Evolutionary conservation across 2,329 filamentous ascomycete genomes (phyloP), one percentile per base, ranked within the genome.

Genomic region (Diaporthe batatas): DNA sequence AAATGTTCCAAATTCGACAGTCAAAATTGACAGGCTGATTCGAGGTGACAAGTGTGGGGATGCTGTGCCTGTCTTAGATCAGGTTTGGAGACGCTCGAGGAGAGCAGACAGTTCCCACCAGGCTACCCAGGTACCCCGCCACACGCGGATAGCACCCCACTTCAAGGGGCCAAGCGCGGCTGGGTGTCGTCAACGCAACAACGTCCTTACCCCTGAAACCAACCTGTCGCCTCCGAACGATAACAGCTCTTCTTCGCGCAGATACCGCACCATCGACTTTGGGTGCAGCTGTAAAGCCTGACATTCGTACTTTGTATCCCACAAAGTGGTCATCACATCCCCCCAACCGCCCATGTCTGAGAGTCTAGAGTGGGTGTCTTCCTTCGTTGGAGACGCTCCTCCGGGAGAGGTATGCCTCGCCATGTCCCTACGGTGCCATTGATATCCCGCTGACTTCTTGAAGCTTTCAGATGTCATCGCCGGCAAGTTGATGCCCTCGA

Each of bases 301-400:
- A 36, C 21, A 69, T 44, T 29, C 53, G 2, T 14, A 53, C 49
- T 25, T n/a, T 18, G 23, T 32, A 16, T 21, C 25, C 16, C 25
- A 44, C 39, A 25, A 12, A 44, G n/a, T 51, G 34, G 55, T 21
- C 14, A 16, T 25, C 23, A 14, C 18, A 23, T 23, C 6, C 21
- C 54, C 29, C 59, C 34, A 29, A 29, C 49, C 49, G 16, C 55
- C 71, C 57, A 82, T 83, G 78, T 79, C 85, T 23, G 80, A 81
- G 68, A 81, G 85, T 72, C 77, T 90, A 75, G 87, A 90, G 74
- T 91, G 91, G 71, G 87, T 94, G 76, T 93, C 95, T 77, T 92
- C 95, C 68, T 99, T 98, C 83, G 92, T 99, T 76, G 92, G 97
- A 86, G 94, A 94, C 80, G 95, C 96, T 79, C 96, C 96, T 62